Conservation (phyloP, 169 alveolate genomes). For the Plasmodium malariae region DNA sequence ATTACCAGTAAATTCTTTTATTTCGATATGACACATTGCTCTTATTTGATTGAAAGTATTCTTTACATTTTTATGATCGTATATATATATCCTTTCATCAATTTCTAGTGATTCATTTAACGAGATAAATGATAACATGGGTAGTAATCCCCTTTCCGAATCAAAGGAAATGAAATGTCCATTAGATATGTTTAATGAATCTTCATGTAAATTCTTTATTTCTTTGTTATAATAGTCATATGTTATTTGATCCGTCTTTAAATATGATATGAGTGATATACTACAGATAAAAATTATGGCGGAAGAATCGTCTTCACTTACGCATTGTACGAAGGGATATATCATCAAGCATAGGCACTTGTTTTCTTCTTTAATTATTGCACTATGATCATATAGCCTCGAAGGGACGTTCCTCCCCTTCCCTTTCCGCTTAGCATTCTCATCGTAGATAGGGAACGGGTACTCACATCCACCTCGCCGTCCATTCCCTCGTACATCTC, state of each 20-base stretch:
- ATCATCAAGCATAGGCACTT: constrained; percentile 43
- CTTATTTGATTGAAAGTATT: constrained; percentile 45
- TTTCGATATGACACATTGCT: constrained; percentile 70
- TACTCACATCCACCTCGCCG: too few species aligned
- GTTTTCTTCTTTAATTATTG: constrained; percentile 50
- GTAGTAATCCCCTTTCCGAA: constrained; percentile 47
- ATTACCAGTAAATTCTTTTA: constrained; percentile 60
- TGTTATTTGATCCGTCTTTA: constrained; percentile 51
- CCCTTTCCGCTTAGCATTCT: background rate
- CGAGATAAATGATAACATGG: constrained; percentile 56
- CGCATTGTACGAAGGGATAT: constrained; percentile 61
- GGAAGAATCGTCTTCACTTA: constrained; percentile 57
- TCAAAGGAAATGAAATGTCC: constrained; percentile 49
- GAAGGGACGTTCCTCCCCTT: background rate
- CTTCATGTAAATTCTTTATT: constrained; percentile 40
- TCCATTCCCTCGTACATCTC: background rate
- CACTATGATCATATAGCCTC: background rate
- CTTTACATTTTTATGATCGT: constrained; percentile 60
- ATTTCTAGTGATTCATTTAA: constrained; percentile 52
- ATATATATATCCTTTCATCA: constrained; percentile 62
- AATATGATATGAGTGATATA: constrained; percentile 43
- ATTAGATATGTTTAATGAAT: constrained; percentile 34
- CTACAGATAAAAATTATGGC: constrained; percentile 49
- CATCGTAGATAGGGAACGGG: too few species aligned
- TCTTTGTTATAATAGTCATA: constrained; percentile 54